Evolutionary conservation across 2,329 filamentous ascomycete species (phyloP), one percentile per base, ranked within the genome.

Genomic region (Incumbomyces lentus): DNA sequence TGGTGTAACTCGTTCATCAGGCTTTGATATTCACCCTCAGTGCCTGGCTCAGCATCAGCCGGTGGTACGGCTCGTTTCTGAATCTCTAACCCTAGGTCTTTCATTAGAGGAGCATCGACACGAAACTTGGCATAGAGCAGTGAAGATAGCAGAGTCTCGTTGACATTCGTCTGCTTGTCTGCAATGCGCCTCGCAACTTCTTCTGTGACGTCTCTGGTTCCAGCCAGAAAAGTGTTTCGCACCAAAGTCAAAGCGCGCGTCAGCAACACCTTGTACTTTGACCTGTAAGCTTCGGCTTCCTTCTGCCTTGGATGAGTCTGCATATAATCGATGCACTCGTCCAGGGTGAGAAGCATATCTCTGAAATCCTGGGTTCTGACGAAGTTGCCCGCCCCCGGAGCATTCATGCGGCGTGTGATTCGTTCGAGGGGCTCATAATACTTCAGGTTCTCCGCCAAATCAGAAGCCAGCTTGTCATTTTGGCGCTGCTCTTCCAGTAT

Each of bases 351-450:
- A 40, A 98, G 70, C 73, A 96, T 93, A 44, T 95, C 86, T 2
- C 84, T 81, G 60, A 96, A 95, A 37, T 85, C 84, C 42, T 83
- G 81, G 47, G 83, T 82, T 38, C 89, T 84, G 13, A 95, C 89
- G 46, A 95, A 73, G 48, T 83, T 87, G 40, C 86, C 82, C 16
- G 90, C 89, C 1, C 89, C 88, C 0, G 92, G 89, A 0, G 89
- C 89, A 69, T 96, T 96, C 48, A 98, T 77, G 12, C 88, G 78
- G 46, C 89, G 78, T 0, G 88, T 95, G 50, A 90, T 88, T 39
- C 83, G 88, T 53, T 98, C 92, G 5, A 98, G 75, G 60, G 95
- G 95, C 16, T 84, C 79, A 64, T 98, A 98, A 65, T 94, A 95
- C 60, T 89, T 82, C n/a, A 95, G 71, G 57, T 95, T 93, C 18